Evolutionary conservation across 1,284 basidiomycete species (phyloP).

Genomic region (Apiotrichum porosum): DNA sequence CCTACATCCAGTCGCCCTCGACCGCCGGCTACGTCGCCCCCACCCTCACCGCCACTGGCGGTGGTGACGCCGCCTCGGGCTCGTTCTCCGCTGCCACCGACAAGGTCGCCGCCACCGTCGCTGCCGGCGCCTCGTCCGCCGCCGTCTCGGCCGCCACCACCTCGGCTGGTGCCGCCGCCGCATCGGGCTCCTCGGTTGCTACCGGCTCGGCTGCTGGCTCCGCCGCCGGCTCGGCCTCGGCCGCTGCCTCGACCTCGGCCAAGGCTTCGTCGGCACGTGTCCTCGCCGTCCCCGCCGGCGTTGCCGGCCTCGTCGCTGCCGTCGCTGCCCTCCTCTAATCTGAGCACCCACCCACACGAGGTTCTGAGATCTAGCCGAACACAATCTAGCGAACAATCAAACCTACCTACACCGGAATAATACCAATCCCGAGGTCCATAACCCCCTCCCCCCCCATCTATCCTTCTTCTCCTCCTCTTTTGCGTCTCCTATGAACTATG

Average conservation of each 20-base stretch:
- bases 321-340: slow-evolving; percentile 37
- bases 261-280: background rate
- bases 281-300: slow-evolving; percentile 14
- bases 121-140: slow-evolving; percentile 5
- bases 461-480: no score
- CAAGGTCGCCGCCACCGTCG: slow-evolving; percentile 5
- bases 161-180: slow-evolving; percentile 8
- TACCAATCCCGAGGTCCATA: background rate
- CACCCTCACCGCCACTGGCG: slow-evolving; percentile 42
- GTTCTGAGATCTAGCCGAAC: background rate
- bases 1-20: slow-evolving; percentile 25
- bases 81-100: slow-evolving; percentile 12
- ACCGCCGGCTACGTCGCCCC: slow-evolving; percentile 35
- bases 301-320: slow-evolving; percentile 32
- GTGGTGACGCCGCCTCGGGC: slow-evolving; percentile 41
- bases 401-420: background rate
- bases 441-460: background rate
- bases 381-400: background rate
- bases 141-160: slow-evolving; percentile 11
- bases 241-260: slow-evolving; percentile 1
- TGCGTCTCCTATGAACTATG: no score
- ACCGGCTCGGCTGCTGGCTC: slow-evolving; percentile 8
- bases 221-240: slow-evolving; percentile 5
- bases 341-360: background rate
- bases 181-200: slow-evolving; percentile 11